Conservation (phyloP, 352 stramenopile genomes). For the Pythium plurisporium region DNA sequence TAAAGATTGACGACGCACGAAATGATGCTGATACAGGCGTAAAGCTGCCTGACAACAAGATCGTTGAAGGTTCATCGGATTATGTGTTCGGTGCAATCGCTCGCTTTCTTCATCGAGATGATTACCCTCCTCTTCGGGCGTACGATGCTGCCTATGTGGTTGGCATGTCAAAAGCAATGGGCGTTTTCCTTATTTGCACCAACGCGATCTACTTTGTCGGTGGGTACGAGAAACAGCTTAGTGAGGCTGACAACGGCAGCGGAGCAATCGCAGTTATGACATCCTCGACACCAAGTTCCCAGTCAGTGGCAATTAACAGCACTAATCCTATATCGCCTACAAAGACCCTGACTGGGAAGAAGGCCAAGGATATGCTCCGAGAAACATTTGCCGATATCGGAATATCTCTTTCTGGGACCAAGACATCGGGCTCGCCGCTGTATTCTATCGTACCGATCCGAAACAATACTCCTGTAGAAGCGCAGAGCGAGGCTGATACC, state of each 20-base stretch:
- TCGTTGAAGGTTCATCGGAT: conserved; percentile 47
- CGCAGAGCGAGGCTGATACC: neutral
- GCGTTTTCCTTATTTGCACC: conserved; percentile 52
- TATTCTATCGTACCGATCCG: conserved; percentile 39
- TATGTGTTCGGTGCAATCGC: conserved; percentile 51
- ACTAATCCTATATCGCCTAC: conserved; percentile 19
- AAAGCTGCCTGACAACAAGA: conserved; percentile 14
- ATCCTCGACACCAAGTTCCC: neutral
- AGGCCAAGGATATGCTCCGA: conserved; percentile 44
- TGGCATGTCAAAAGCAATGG: conserved; percentile 53
- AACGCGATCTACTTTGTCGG: conserved; percentile 65
- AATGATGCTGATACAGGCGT: neutral
- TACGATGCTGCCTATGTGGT: conserved; percentile 56
- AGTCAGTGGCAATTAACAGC: neutral
- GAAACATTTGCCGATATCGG: conserved; percentile 50
- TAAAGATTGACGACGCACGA: neutral
- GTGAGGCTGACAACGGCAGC: neutral
- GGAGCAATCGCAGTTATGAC: neutral
- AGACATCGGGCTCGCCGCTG: conserved; percentile 26
- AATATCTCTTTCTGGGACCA: conserved; percentile 38
- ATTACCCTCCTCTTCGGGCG: conserved; percentile 54
- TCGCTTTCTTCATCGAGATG: conserved; percentile 57
- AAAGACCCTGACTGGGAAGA: conserved; percentile 28
- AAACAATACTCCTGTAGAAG: neutral
- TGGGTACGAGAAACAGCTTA: conserved; percentile 52